Evolutionary conservation across 805 yeast genomes (phyloP), one percentile per base, ranked within the genome.

Genomic region (Yarrowia sp.): DNA sequence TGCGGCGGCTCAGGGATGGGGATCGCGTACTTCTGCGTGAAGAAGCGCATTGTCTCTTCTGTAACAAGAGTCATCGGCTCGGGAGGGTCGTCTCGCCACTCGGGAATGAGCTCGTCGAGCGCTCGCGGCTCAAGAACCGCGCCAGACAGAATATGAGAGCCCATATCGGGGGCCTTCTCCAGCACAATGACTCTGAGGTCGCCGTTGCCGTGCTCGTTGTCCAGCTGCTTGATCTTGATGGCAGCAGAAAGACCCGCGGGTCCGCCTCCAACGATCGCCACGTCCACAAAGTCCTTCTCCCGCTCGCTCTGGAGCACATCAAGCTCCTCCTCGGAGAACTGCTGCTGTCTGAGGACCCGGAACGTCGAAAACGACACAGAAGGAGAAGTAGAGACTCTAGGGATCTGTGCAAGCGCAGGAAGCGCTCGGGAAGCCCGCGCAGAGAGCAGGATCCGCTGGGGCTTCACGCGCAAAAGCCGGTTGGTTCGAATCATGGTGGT

Each of bases 211-310:
- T 79, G 74, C 65, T 82, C 86, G 61, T 80, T 76, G 70, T 92
- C 97, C 33, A 93, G 75, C 72, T 92, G 97, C 73, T 94, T 94
- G 64, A 90, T 77, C 67, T 82, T 81, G 65, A 94, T 94, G 12
- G 98, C 98, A 1, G 99, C 87, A 1, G 97, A 92, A 56, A 94
- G 77, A 3, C 99, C 99, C 1, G 98, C 96, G 6, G 98, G 98
- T 0, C 99, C 99, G 33, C 96, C 98, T 42, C 99, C 99, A 1
- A 94, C 96, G 58, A 94, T 90, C 69, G 96, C 88, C 21, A 94
- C 96, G 73, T 94, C 99, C 13, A 90, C 97, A 31, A 83, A 82
- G 70, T 94, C 99, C 13, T 80, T 82, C 6, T 88, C 96, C 62
- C 98, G 78, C 65, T 86, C 89, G 65, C 83, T 86, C 10, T 53